These are phyloP conservation scores for Penicillium sp. DNA, from an alignment of 2,329 filamentous ascomycete genomes.

Conservation along the genomic window DNA sequence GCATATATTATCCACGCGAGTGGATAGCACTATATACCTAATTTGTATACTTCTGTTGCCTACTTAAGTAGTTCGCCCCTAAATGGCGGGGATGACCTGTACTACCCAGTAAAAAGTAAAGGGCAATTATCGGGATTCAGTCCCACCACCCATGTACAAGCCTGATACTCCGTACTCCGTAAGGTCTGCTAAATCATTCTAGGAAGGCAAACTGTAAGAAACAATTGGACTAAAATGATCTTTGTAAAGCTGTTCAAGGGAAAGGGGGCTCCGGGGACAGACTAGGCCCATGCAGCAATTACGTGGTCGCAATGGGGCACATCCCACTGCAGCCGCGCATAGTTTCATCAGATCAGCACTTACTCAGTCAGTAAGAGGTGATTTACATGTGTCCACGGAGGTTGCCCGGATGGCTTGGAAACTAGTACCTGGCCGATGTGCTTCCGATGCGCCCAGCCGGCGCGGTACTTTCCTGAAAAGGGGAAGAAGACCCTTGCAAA, in stretches of 20 bases:
- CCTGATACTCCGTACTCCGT: background rate
- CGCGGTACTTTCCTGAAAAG: background rate
- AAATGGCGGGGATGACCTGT: constrained; percentile 7
- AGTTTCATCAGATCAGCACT: constrained; percentile 6
- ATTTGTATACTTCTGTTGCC: background rate
- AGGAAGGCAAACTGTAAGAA: background rate
- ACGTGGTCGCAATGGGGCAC: constrained; percentile 12
- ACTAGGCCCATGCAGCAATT: constrained; percentile 7
- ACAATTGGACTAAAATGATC: background rate
- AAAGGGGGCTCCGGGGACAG: background rate
- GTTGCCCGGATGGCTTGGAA: constrained; percentile 21
- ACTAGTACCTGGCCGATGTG: constrained; percentile 12
- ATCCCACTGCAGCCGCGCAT: constrained; percentile 7
- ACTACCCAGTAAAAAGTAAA: constrained; percentile 1
- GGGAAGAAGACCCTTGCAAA: background rate
- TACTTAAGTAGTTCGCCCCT: constrained; percentile 4
- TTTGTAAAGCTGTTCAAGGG: constrained; percentile 1
- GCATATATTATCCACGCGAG: background rate
- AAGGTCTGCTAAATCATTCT: background rate
- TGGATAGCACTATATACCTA: background rate
- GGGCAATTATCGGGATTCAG: constrained; percentile 3
- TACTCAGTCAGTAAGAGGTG: background rate
- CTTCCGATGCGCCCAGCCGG: constrained; percentile 17
- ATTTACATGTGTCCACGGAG: constrained; percentile 13
- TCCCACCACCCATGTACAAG: constrained; percentile 6